Percentiles rank a stretch among this genome's conserved stretches.
phyloP scores from a whole-genome alignment of 75 land plant genomes.

The Cunninghamia lanceolata region DNA sequence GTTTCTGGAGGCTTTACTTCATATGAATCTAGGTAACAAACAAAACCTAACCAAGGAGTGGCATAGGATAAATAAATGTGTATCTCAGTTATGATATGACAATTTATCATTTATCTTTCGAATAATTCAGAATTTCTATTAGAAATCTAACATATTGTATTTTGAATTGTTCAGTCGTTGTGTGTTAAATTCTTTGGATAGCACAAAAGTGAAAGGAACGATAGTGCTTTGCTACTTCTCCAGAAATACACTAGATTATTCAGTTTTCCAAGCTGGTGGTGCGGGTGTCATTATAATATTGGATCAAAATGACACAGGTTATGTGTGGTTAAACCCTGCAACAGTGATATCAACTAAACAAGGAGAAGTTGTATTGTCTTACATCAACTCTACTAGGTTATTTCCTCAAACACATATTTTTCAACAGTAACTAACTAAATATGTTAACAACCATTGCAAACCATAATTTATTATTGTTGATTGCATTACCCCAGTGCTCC shows the following conservation, averaged over 20 bases:
- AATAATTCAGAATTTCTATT: too few relatives aligned
- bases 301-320: not conserved
- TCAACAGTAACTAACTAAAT: too few relatives aligned
- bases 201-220: too few relatives aligned
- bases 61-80: too few relatives aligned
- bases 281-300: conserved; percentile 13
- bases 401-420: too few relatives aligned
- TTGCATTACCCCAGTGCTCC: not conserved
- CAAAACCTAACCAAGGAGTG: not conserved
- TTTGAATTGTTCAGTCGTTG: conserved; percentile 16
- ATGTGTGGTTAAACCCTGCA: not conserved
- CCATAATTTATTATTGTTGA: not conserved
- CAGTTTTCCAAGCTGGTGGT: conserved; percentile 22
- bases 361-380: not conserved
- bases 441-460: too few relatives aligned
- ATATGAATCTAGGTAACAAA: not conserved
- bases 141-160: too few relatives aligned
- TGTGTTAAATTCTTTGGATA: not conserved
- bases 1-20: not conserved
- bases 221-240: too few relatives aligned
- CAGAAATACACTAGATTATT: too few relatives aligned
- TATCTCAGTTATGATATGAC: too few relatives aligned
- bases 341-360: not conserved
- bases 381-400: conserved; percentile 31
- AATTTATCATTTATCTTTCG: too few relatives aligned